Evolutionary conservation across 768 basidiomycete species (phyloP).

Genomic region (Suillus americanus): DNA sequence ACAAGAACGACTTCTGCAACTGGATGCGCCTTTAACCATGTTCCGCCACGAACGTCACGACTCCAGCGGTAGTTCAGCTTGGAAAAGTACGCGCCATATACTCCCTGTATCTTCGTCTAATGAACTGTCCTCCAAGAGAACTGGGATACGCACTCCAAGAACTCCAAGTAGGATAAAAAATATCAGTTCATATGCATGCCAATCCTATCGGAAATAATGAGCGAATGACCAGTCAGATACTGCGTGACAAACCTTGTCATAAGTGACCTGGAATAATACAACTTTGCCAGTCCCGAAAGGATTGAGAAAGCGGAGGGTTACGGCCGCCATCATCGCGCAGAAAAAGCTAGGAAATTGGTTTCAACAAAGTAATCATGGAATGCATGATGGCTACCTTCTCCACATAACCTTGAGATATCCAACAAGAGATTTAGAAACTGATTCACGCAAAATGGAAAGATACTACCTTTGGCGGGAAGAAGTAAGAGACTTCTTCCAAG

Average conservation of each 20-base stretch:
- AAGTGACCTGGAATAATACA: slow-evolving; percentile 89
- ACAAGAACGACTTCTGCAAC: slow-evolving; percentile 83
- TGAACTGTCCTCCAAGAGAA: slow-evolving; percentile 6
- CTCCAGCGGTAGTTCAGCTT: slow-evolving; percentile 91
- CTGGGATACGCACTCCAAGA: slow-evolving; percentile 65
- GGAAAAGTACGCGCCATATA: slow-evolving; percentile 93
- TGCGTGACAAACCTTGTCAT: slow-evolving; percentile 59
- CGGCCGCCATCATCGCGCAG: slow-evolving; percentile 96
- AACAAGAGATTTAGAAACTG: neutral
- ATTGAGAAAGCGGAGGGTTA: slow-evolving; percentile 89
- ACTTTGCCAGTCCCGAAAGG: slow-evolving; percentile 96
- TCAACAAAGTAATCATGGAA: slow-evolving; percentile 21
- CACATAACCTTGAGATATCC: slow-evolving; percentile 72
- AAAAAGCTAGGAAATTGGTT: slow-evolving; percentile 73
- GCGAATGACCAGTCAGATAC: neutral
- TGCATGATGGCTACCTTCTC: slow-evolving; percentile 63
- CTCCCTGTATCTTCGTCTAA: slow-evolving; percentile 51
- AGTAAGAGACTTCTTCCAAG: slow-evolving; percentile 94
- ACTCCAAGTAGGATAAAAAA: slow-evolving; percentile 85
- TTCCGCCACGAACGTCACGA: slow-evolving; percentile 75
- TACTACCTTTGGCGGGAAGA: slow-evolving; percentile 88
- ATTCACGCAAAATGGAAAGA: neutral
- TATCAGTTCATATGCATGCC: slow-evolving; percentile 87
- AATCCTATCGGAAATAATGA: slow-evolving; percentile 56
- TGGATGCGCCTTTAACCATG: slow-evolving; percentile 80